Conservation (phyloP, 2,329 filamentous ascomycete genomes). For the Amphichorda felina region DNA sequence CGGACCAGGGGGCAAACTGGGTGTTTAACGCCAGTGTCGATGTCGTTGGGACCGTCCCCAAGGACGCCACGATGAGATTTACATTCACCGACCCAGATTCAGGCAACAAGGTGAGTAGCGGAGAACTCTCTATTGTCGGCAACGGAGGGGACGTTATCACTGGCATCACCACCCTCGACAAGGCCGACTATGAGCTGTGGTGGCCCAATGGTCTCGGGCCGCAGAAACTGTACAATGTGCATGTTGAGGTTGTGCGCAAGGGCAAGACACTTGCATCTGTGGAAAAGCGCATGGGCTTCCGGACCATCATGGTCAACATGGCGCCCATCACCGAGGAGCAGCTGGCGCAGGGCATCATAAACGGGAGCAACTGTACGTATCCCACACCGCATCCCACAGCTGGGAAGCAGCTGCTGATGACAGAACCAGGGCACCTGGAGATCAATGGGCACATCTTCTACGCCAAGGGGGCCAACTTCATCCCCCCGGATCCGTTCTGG, state of each 20-base stretch:
- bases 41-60: constrained; percentile 34
- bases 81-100: constrained; percentile 31
- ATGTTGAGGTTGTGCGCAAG: constrained; percentile 30
- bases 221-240: constrained; percentile 46
- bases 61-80: constrained; percentile 29
- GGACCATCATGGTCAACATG: constrained; percentile 49
- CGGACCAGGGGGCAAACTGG: constrained; percentile 45
- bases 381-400: no score
- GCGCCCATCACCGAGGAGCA: constrained; percentile 40
- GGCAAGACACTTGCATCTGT: constrained; percentile 17
- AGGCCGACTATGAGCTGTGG: constrained; percentile 39
- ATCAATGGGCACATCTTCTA: constrained; percentile 54
- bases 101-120: constrained; percentile 13
- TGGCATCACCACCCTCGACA: constrained; percentile 30
- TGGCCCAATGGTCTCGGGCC: constrained; percentile 46
- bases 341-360: constrained; percentile 32
- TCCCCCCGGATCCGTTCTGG: constrained; percentile 52
- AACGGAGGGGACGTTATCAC: constrained; percentile 30
- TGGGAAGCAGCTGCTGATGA: no score
- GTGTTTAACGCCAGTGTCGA: constrained; percentile 50
- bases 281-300: constrained; percentile 45
- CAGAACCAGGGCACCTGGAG: constrained; percentile 42
- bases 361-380: constrained; percentile 22
- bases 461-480: constrained; percentile 52
- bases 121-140: constrained; percentile 24